Evolutionary conservation across 1,139 yeast species (phyloP).

Genomic region (Debaryomyces coudertii): DNA sequence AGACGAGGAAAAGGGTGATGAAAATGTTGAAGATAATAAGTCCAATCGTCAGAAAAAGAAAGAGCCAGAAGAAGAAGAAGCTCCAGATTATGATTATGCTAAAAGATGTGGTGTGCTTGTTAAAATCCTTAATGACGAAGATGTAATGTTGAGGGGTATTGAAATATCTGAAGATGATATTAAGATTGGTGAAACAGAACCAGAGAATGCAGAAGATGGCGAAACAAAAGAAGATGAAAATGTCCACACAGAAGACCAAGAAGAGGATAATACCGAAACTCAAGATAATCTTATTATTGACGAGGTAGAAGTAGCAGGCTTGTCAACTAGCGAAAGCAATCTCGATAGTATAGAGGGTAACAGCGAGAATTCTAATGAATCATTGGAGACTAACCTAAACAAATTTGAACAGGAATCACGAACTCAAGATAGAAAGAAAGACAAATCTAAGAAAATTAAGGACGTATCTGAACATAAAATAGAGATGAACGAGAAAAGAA

Average conservation of each 20-base stretch:
- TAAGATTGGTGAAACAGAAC: slow-evolving; percentile 3
- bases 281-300: slow-evolving; percentile 36
- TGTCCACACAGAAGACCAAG: slow-evolving; percentile 1
- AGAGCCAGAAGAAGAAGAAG: slow-evolving; percentile 17
- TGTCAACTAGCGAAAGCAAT: slow-evolving; percentile 8
- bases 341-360: background rate
- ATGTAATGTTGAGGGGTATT: slow-evolving; percentile 38
- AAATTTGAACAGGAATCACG: background rate
- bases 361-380: background rate
- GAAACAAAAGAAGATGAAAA: slow-evolving; percentile 20
- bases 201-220: slow-evolving; percentile 36
- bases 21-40: slow-evolving; percentile 18
- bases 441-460: background rate
- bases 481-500: slow-evolving; percentile 15
- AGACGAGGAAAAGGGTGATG: slow-evolving; percentile 20
- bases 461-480: slow-evolving; percentile 4
- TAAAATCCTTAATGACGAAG: slow-evolving; percentile 29
- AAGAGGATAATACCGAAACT: background rate
- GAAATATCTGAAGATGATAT: slow-evolving; percentile 17
- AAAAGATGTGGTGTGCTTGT: slow-evolving; percentile 36
- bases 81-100: slow-evolving; percentile 42
- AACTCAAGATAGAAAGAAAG: background rate
- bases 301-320: slow-evolving; percentile 46
- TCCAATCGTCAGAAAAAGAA: slow-evolving; percentile 14
- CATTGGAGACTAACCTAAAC: background rate